phyloP scores from a whole-genome alignment of 2,329 filamentous ascomycete species.

The Aureobasidium lini region DNA sequence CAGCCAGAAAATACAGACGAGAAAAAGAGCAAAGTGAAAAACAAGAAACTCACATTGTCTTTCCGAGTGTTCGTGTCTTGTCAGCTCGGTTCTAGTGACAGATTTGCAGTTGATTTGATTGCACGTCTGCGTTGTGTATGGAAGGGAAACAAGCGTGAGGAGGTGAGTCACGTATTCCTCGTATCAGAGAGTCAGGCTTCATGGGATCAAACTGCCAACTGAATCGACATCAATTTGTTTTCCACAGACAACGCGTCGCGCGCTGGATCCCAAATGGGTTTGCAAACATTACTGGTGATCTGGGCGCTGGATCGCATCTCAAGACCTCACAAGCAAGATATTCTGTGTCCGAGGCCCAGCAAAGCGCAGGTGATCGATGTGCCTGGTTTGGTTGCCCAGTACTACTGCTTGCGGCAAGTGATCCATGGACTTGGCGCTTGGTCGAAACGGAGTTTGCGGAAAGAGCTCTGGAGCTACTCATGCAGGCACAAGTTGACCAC shows the following conservation, averaged over 20 bases:
- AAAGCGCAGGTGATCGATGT: neutral
- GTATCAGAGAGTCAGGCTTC: neutral
- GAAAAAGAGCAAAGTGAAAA: too few relatives aligned
- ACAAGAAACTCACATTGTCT: too few relatives aligned
- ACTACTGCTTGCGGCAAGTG: conserved; percentile 1
- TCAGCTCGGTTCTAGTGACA: neutral
- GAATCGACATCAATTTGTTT: neutral
- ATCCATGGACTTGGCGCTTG: neutral
- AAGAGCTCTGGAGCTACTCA: neutral
- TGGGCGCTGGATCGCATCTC: too few relatives aligned
- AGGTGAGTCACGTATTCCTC: neutral
- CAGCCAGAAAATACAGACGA: too few relatives aligned
- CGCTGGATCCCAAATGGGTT: neutral
- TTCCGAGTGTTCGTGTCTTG: too few relatives aligned
- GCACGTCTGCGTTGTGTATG: neutral
- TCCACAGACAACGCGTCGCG: neutral
- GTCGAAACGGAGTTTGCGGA: conserved; percentile 3
- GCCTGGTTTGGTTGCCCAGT: conserved; percentile 6
- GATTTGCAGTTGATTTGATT: too few relatives aligned
- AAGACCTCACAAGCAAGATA: neutral
- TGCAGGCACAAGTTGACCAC: conserved; percentile 1
- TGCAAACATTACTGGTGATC: neutral
- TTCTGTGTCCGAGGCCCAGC: neutral
- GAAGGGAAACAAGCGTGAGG: neutral
- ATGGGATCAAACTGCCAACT: neutral